Conservation (phyloP, 2,329 filamentous ascomycete genomes). For the Raffaelea ambrosiae region DNA sequence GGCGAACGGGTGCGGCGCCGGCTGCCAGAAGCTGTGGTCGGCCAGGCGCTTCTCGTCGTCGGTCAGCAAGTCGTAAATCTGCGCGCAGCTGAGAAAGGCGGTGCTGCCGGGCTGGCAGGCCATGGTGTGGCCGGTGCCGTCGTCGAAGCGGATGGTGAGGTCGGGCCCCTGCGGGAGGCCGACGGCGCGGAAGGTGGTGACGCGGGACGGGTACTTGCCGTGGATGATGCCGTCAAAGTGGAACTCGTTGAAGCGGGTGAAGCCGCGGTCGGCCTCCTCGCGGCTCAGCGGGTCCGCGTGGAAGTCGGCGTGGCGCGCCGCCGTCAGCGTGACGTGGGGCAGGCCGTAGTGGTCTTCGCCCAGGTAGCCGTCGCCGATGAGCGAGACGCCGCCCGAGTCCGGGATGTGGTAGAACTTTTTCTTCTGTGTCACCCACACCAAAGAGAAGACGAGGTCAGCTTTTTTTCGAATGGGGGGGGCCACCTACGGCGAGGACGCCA, state of each 20-base stretch:
- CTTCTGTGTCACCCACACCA: too few species aligned
- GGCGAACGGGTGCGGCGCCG: background rate
- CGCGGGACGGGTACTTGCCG: slow-evolving; percentile 23
- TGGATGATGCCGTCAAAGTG: slow-evolving; percentile 30
- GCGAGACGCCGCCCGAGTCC: slow-evolving; percentile 23
- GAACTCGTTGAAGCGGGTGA: slow-evolving; percentile 29
- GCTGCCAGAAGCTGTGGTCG: background rate
- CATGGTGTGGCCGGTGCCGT: slow-evolving; percentile 22
- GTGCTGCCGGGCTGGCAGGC: slow-evolving; percentile 18
- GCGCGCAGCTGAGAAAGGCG: background rate
- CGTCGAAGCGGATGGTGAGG: slow-evolving; percentile 26
- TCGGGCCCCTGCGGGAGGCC: slow-evolving; percentile 20
- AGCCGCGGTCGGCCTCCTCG: slow-evolving; percentile 21
- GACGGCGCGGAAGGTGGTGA: slow-evolving; percentile 25
- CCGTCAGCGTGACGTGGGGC: slow-evolving; percentile 17
- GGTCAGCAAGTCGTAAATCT: slow-evolving; percentile 1
- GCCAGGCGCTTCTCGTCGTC: background rate
- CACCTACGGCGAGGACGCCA: too few species aligned
- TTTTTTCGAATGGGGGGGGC: too few species aligned
- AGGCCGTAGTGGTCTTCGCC: slow-evolving; percentile 26
- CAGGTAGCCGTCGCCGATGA: slow-evolving; percentile 28
- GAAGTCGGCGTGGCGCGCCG: slow-evolving; percentile 18
- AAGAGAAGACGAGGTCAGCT: too few species aligned
- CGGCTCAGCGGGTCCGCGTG: slow-evolving; percentile 18
- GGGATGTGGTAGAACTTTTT: slow-evolving; percentile 17